phyloP scores from a whole-genome alignment of 1,139 yeast genomes.

The Pichia sp. region DNA sequence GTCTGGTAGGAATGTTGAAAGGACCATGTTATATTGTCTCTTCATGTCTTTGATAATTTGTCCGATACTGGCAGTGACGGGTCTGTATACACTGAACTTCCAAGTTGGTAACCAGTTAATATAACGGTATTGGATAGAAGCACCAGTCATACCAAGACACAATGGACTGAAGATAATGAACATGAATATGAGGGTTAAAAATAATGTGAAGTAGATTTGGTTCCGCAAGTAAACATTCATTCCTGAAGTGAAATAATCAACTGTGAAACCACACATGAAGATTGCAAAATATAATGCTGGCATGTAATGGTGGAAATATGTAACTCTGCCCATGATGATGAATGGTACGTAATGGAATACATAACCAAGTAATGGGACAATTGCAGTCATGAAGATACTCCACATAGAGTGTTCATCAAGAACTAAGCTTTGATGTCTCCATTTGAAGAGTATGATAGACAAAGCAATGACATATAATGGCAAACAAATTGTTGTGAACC shows the following conservation, averaged over 20 bases:
- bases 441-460: constrained; percentile 36
- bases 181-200: constrained; percentile 53
- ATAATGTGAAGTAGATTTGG: constrained; percentile 45
- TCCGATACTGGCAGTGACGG: constrained; percentile 6
- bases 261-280: constrained; percentile 56
- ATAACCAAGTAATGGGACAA: constrained; percentile 70
- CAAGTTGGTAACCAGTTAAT: constrained; percentile 76
- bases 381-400: constrained; percentile 49
- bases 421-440: constrained; percentile 57
- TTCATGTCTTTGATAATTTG: neutral
- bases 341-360: constrained; percentile 70
- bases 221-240: constrained; percentile 27
- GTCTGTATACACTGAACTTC: constrained; percentile 41
- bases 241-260: constrained; percentile 40
- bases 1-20: neutral
- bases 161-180: constrained; percentile 78
- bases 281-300: constrained; percentile 82
- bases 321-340: constrained; percentile 77
- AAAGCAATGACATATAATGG: constrained; percentile 28
- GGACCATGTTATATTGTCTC: neutral
- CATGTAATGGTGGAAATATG: constrained; percentile 78
- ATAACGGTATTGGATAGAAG: constrained; percentile 58
- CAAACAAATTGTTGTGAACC: constrained; percentile 49
- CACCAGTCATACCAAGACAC: constrained; percentile 89
- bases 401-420: constrained; percentile 32